Percentiles rank a stretch among this genome's conserved stretches.
These are phyloP conservation scores for Botrytis paeoniae DNA, from an alignment of 2,329 filamentous ascomycete genomes.

Conservation along the genomic window DNA sequence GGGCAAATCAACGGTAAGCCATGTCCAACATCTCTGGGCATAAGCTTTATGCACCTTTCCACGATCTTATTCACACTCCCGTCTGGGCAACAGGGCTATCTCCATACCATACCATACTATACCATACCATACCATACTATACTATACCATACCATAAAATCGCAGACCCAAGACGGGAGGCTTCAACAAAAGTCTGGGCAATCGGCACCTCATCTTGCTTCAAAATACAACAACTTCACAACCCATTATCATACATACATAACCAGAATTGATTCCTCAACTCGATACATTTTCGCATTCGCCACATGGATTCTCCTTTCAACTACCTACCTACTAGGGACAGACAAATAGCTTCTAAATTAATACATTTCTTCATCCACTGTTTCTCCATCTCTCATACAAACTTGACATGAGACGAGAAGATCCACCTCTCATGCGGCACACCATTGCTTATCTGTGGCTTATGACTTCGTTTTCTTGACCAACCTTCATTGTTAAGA, in stretches of 20 bases:
- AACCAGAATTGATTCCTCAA: neutral
- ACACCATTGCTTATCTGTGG: neutral
- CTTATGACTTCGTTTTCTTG: neutral
- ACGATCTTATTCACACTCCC: neutral
- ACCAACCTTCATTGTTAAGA: slow-evolving; percentile 4
- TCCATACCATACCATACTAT: neutral
- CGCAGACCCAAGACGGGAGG: neutral
- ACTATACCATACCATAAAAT: neutral
- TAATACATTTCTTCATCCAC: neutral
- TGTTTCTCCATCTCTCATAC: neutral
- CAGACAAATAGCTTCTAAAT: neutral
- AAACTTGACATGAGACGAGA: neutral
- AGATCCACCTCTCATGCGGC: neutral
- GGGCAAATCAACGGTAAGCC: neutral
- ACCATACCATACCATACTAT: too few relatives aligned
- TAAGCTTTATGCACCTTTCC: neutral
- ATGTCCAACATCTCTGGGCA: neutral
- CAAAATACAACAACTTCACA: neutral
- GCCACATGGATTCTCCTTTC: neutral
- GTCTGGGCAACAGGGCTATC: neutral
- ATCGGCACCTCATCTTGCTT: neutral
- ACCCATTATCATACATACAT: neutral
- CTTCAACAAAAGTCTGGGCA: neutral
- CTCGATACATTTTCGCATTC: neutral
- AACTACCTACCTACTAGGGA: too few relatives aligned